Conservation (phyloP, 2,329 filamentous ascomycete genomes). For the Didymella glomerata region DNA sequence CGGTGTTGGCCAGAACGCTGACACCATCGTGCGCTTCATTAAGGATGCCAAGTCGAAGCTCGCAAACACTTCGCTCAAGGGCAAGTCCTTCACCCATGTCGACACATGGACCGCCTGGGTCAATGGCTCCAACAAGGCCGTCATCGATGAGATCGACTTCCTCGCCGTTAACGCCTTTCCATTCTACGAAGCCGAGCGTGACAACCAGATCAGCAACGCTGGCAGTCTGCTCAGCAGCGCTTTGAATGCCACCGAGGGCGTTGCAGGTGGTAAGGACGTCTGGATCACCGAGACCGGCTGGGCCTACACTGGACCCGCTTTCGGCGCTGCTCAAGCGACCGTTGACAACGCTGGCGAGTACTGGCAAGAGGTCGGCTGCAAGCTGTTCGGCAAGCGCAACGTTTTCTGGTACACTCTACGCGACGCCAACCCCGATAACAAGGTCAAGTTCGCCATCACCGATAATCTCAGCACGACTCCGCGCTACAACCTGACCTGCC, state of each 20-base stretch:
- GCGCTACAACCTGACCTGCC: slow-evolving; percentile 64
- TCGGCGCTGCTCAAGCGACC: slow-evolving; percentile 40
- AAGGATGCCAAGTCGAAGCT: slow-evolving; percentile 58
- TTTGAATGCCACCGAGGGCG: slow-evolving; percentile 40
- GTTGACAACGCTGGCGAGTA: slow-evolving; percentile 44
- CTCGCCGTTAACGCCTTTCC: slow-evolving; percentile 50
- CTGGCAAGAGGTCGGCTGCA: slow-evolving; percentile 48
- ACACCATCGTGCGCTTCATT: slow-evolving; percentile 68
- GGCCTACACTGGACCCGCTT: slow-evolving; percentile 44
- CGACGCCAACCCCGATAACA: slow-evolving; percentile 63
- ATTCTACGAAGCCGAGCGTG: slow-evolving; percentile 48
- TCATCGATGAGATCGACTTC: slow-evolving; percentile 50
- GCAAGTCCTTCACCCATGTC: slow-evolving; percentile 56
- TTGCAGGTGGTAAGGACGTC: slow-evolving; percentile 44
- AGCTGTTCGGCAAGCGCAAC: slow-evolving; percentile 45
- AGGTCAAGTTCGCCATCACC: slow-evolving; percentile 66
- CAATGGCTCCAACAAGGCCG: slow-evolving; percentile 47
- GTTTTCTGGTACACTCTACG: slow-evolving; percentile 50
- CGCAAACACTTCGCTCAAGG: slow-evolving; percentile 65
- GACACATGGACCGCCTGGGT: slow-evolving; percentile 51
- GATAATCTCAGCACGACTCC: slow-evolving; percentile 62
- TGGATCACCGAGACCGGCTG: slow-evolving; percentile 54
- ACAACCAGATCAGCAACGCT: slow-evolving; percentile 48
- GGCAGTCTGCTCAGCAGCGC: slow-evolving; percentile 52
- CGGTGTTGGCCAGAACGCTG: slow-evolving; percentile 69